Percentiles rank a stretch among this genome's conserved stretches.
Evolutionary conservation across 257 asterid species (phyloP).

Genomic region (Leptodermis oblonga): DNA sequence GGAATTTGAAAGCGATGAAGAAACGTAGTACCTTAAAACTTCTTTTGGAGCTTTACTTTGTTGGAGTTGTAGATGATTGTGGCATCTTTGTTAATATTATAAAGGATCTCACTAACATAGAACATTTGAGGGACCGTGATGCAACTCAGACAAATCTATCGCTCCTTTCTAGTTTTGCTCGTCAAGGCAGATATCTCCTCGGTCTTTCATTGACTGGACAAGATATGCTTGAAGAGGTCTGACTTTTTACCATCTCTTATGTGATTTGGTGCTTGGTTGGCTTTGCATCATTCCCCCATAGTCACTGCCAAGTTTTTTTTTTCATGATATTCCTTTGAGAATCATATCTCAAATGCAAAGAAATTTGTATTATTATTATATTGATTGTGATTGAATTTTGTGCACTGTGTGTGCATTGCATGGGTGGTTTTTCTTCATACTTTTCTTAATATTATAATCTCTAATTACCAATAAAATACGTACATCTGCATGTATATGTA

Average conservation of each 20-base stretch:
- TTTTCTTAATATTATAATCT: neutral
- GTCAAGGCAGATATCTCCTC: slow-evolving; percentile 90
- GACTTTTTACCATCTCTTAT: slow-evolving; percentile 6
- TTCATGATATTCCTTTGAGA: neutral
- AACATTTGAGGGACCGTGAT: slow-evolving; percentile 94
- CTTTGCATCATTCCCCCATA: neutral
- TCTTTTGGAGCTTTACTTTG: slow-evolving; percentile 91
- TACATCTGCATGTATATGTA: neutral
- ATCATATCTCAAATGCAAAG: neutral
- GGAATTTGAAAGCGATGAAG: slow-evolving; percentile 87
- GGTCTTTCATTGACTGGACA: slow-evolving; percentile 78
- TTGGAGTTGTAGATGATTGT: slow-evolving; percentile 84
- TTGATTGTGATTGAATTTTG: neutral
- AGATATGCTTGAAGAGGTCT: slow-evolving; percentile 86
- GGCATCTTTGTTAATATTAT: slow-evolving; percentile 66
- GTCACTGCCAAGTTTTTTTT: neutral
- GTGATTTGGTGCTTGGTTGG: slow-evolving; percentile 6
- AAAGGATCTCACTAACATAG: slow-evolving; percentile 82
- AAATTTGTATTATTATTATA: neutral
- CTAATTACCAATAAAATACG: neutral
- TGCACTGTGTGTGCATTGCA: neutral
- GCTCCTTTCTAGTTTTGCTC: slow-evolving; percentile 94
- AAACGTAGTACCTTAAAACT: slow-evolving; percentile 95
- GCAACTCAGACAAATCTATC: slow-evolving; percentile 93
- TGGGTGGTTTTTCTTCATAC: neutral